A percentile compares a stretch with the other conserved stretches of the same genome.
phyloP scores from a whole-genome alignment of 164 flowering plant species.

The Vitis rotundifolia region DNA sequence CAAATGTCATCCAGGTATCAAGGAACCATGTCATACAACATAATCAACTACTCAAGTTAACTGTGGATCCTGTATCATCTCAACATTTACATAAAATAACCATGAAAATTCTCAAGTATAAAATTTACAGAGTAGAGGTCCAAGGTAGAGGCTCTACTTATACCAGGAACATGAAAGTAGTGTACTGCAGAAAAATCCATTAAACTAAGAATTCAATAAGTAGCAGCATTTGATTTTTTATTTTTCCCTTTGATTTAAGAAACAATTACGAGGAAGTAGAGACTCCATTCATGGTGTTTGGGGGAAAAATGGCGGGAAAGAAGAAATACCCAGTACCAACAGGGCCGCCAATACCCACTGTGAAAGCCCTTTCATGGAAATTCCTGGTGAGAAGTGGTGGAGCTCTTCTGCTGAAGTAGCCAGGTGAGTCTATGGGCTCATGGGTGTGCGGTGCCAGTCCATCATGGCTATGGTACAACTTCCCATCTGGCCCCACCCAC shows the following conservation, averaged over 20 bases:
- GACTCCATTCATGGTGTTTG: neutral
- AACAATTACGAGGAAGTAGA: neutral
- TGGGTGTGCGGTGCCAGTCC: conserved; percentile 96
- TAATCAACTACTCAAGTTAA: too few species aligned
- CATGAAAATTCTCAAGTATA: too few species aligned
- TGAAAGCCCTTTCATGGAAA: conserved; percentile 87
- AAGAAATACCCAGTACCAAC: conserved; percentile 89
- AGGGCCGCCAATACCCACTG: conserved; percentile 96
- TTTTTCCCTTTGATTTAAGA: neutral
- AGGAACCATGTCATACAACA: too few species aligned
- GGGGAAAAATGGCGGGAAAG: neutral
- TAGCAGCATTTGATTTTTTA: neutral
- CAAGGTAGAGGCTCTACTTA: too few species aligned
- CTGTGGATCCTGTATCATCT: too few species aligned
- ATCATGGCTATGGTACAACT: conserved; percentile 88
- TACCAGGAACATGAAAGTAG: too few species aligned
- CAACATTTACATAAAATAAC: too few species aligned
- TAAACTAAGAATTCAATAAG: too few species aligned
- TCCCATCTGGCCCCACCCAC: conserved; percentile 87
- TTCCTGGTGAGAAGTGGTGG: conserved; percentile 65
- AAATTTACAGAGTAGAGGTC: too few species aligned
- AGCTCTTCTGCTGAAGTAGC: conserved; percentile 81
- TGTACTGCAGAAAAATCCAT: too few species aligned
- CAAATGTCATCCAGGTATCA: too few species aligned
- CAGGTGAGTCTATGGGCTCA: conserved; percentile 96